These are phyloP conservation scores for Rhododendron kiyosumense DNA, from an alignment of 148 eudicot species.

Conservation along the genomic window DNA sequence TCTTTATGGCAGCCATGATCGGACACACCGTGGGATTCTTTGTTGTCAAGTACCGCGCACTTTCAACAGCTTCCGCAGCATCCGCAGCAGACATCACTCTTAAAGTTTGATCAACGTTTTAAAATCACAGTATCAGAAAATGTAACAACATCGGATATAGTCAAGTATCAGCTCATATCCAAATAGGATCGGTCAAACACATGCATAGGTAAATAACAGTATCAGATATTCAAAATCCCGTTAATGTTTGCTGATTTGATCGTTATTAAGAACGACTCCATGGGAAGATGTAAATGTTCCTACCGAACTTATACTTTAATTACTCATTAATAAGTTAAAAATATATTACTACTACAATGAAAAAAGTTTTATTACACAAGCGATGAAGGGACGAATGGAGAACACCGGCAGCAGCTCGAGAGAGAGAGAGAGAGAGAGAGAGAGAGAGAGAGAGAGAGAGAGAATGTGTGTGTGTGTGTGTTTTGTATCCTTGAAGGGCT, in stretches of 20 bases:
- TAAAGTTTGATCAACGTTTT: conserved; percentile 5
- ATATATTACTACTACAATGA: not conserved
- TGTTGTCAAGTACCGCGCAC: conserved; percentile 16
- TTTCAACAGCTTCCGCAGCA: not conserved
- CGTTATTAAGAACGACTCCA: no score
- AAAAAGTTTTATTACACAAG: not conserved
- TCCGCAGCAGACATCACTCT: not conserved
- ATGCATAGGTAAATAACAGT: no score
- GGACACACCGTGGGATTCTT: conserved; percentile 33
- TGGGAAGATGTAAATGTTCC: no score
- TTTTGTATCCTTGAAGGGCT: not conserved
- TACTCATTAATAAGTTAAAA: no score
- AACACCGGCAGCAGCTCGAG: not conserved
- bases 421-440: no score
- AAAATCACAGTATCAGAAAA: not conserved
- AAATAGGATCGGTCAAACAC: no score
- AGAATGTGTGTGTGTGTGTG: no score
- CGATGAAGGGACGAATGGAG: not conserved
- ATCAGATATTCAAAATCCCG: no score
- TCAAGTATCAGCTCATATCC: not conserved
- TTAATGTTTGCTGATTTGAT: no score
- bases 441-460: no score
- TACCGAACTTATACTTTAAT: no score
- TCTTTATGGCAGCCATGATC: conserved; percentile 29
- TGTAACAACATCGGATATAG: not conserved